Evolutionary conservation across 2,329 filamentous ascomycete species (phyloP), one percentile per base, ranked within the genome.

Genomic region (Biscogniauxia marginata): DNA sequence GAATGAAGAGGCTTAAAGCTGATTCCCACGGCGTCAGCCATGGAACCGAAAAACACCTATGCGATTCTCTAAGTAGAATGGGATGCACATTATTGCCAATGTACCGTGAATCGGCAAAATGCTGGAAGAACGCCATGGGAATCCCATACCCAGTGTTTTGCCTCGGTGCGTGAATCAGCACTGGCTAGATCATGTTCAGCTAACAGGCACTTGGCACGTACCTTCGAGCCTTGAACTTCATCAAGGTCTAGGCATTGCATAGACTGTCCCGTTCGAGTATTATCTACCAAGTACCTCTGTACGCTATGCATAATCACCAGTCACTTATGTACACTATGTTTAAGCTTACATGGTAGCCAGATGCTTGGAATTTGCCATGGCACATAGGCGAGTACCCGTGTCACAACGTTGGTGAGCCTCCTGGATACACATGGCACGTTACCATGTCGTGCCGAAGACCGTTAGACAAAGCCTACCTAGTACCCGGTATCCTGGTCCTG

Each of bases 1-100:
- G 62, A 59, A 60, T 60, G 23, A 58, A 55, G 53, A 54, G 52
- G 39, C 46, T 49, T 49, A 45, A 21, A 60, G 56, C 56, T 52
- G 51, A 54, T 46, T 44, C 44, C 6, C 45, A 50, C 30, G 52
- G 19, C 22, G 46, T 11, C 19, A 25, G 23, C 19, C 39, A 50
- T 52, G 39, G 25, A 52, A 49, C 51, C 53, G 30, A 34, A 39
- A 39, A 2, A 39, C n/a, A 25, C 11, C 9, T 39, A 39, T 7
- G 30, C 11, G n/a, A n/a, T 39, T n/a, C 30, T 52, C 44, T 43
- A 52, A 52, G 25, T 11, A 46, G 34, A 21, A 11, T 9, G 18
- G 20, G 44, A 21, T 46, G 18, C 44, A 9, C 44, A 23, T 46
- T 4, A 46, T 21, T 11, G 7, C 9, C n/a, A 21, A 24, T n/a